phyloP scores from a whole-genome alignment of 768 basidiomycete species.

The Tulasnella sp. region DNA sequence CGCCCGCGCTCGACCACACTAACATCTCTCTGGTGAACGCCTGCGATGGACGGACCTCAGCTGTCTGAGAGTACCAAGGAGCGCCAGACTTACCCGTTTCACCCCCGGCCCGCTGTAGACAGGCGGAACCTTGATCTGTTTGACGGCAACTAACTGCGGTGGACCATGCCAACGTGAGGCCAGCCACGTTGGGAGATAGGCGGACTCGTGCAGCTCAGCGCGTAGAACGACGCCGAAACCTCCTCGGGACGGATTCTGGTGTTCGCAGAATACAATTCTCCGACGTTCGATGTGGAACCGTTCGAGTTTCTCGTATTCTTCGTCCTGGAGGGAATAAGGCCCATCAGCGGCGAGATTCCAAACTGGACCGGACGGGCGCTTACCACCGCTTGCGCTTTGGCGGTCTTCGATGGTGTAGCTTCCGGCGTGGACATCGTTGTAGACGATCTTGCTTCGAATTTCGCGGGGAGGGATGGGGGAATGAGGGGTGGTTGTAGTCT shows the following conservation, averaged over 20 bases:
- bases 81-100: neutral
- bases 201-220: neutral
- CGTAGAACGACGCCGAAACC: neutral
- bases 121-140: neutral
- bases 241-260: neutral
- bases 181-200: neutral
- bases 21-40: neutral
- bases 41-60: neutral
- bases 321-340: neutral
- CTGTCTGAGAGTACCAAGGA: neutral
- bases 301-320: neutral
- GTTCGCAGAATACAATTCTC: neutral
- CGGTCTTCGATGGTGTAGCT: neutral
- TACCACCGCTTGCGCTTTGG: neutral
- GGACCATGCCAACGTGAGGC: neutral
- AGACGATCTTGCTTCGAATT: neutral
- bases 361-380: neutral
- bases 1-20: neutral
- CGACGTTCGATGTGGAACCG: neutral
- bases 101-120: neutral
- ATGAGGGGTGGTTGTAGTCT: neutral
- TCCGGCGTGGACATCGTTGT: neutral
- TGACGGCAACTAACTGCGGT: neutral
- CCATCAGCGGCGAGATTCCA: neutral
- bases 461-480: neutral